These are phyloP conservation scores for Trichothecium sympodiale DNA, from an alignment of 2,329 filamentous ascomycete genomes.

Conservation along the genomic window DNA sequence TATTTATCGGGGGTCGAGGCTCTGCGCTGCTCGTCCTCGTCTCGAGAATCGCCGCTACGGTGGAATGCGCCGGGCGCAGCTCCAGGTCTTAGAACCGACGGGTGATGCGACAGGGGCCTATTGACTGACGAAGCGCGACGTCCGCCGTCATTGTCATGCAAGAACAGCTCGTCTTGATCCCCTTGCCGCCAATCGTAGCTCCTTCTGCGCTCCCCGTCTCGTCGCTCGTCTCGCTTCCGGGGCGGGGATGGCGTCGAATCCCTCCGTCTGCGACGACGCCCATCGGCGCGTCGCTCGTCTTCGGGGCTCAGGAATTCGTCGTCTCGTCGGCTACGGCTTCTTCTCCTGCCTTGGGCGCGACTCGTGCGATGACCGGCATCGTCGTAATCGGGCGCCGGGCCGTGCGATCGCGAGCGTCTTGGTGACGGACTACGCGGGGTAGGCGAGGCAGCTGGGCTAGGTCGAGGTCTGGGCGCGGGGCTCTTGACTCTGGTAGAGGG, in stretches of 20 bases:
- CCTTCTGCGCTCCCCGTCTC: not conserved
- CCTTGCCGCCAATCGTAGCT: conserved; percentile 1
- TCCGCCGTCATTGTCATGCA: not conserved
- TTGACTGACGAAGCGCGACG: not conserved
- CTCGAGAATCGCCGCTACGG: conserved; percentile 1
- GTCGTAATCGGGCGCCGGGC: not conserved
- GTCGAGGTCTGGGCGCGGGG: not conserved
- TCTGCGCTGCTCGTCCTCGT: conserved; percentile 1
- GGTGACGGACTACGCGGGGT: not conserved
- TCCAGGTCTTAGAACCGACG: not conserved
- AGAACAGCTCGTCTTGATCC: not conserved
- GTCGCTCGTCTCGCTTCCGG: not conserved
- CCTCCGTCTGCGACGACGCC: not conserved
- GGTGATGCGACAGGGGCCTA: not conserved
- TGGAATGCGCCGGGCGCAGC: not conserved
- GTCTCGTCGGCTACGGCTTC: not conserved
- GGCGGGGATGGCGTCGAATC: conserved; percentile 1
- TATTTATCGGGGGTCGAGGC: conserved; percentile 9
- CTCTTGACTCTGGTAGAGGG: conserved; percentile 1
- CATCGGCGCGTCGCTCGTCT: not conserved
- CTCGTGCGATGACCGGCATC: not conserved
- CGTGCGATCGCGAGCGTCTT: conserved; percentile 1
- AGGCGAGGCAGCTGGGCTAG: not conserved
- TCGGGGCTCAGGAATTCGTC: not conserved
- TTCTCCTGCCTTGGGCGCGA: too few species aligned